Base-by-base conservation (phyloP, 2,329 filamentous ascomycete species). In the Pyrenochaeta sp. region DNA sequence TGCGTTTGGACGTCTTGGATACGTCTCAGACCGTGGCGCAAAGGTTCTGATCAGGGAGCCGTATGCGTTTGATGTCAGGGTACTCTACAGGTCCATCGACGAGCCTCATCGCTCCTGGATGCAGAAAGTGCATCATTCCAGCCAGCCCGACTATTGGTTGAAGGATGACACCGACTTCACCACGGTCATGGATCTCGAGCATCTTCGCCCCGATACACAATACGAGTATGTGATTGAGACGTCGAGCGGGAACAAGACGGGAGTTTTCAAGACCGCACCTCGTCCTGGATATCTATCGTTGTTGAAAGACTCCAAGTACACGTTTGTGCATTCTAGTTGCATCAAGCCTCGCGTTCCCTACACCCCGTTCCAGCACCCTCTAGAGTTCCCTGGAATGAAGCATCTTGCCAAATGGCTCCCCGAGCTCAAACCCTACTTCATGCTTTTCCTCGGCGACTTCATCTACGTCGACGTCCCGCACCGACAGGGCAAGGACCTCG, bases 301-400 rank as follows among this genome's bases (percentile, higher is more conserved):
- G 6, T 74, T 78, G 11, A 79, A 80, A 29, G 80, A 85, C 35
- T 86, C 86, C 27, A 86, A 84, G 44, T 93, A 96, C 60, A 96
- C 90, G 0, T 99, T 99, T 67, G 74, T 97, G 6, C 90, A 92
- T 3, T 94, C 90, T 0, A 96, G 90, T 28, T 99, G 94, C 72
- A 90, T 97, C 61, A 89, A 96, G 60, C 87, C 88, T 8, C 87
- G 90, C 13, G 90, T 97, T 42, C 94, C 94, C 0, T 99, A 99
- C 72, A 89, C 82, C 29, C 88, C 90, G 0, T 72, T 91, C n/a
- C 83, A 90, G 26, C 90, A 96, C 65, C 84, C 93, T 0, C 78
- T 97, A 3, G 81, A 87, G 8, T 88, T 96, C 31, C 87, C 87
- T 0, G 94, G 94, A 1, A 82, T 96, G 61, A 84, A 82, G 39